A percentile compares a stretch with the other conserved stretches of the same genome.
Evolutionary conservation across 805 yeast genomes (phyloP).

Genomic region (Wickerhamiella dianesei): DNA sequence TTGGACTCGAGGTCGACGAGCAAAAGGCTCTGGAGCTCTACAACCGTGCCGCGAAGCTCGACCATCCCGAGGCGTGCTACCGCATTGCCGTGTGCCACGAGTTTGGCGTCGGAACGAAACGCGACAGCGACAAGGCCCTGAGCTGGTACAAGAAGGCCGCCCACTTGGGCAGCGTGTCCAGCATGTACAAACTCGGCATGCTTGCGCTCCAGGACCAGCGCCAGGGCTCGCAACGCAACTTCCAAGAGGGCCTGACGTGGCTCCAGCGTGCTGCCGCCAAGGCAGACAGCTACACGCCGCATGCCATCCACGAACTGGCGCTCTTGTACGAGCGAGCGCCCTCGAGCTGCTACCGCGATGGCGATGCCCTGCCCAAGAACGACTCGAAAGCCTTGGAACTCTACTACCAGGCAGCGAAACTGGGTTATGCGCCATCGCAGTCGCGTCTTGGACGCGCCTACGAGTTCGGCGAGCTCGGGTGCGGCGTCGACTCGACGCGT

Average conservation of each 20-base stretch:
- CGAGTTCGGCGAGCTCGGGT: constrained; percentile 51
- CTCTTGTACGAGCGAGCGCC: constrained; percentile 37
- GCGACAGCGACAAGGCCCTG: constrained; percentile 35
- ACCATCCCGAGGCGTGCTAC: constrained; percentile 49
- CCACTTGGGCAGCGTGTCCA: constrained; percentile 42
- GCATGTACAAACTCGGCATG: constrained; percentile 67
- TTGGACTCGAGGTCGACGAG: constrained; percentile 42
- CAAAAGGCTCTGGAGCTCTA: constrained; percentile 49
- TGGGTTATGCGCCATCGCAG: constrained; percentile 53
- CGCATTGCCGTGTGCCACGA: constrained; percentile 61
- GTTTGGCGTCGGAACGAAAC: constrained; percentile 42
- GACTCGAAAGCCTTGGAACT: constrained; percentile 35
- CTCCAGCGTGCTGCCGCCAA: constrained; percentile 35
- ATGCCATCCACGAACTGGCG: constrained; percentile 46
- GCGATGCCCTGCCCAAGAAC: constrained; percentile 21
- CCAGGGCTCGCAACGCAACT: constrained; percentile 25
- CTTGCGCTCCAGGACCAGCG: constrained; percentile 39
- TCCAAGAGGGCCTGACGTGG: constrained; percentile 38
- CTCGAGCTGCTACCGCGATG: constrained; percentile 32
- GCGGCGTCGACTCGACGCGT: constrained; percentile 39
- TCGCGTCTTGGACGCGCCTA: constrained; percentile 58
- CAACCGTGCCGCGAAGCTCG: constrained; percentile 41
- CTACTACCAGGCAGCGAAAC: constrained; percentile 38
- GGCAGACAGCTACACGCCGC: constrained; percentile 36
- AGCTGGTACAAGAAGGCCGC: constrained; percentile 49